Base-by-base conservation (phyloP, 2,329 filamentous ascomycete species). In the Penicillium expansum region DNA sequence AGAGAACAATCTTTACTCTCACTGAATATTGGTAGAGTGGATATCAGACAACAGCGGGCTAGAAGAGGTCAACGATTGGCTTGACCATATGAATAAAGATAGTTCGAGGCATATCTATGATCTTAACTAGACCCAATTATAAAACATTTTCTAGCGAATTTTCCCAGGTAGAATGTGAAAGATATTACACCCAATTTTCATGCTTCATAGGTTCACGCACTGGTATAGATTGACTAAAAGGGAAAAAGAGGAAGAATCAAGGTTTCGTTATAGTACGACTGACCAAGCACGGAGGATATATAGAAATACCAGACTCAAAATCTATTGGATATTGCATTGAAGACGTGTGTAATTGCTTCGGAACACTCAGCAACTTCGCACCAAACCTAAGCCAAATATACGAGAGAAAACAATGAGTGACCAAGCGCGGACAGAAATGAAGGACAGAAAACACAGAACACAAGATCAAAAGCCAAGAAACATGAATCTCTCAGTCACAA, bases 401-500 rank as follows among this genome's bases (percentile, higher is more conserved):
- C 2, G 20, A 4, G 39, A 27, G 8, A 27, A 27, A 2, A 33
- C 16, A 38, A 38, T 9, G 37, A 47, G 37, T 16, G 24, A n/a
- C 29, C 33, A 39, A 32, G 10, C 10, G 2, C 9, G 32, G 44
- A 38, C 11, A 27, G 14, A 33, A 41, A 39, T 8, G 18, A 45
- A 52, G 16, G 13, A 18, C 32, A 18, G 13, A 29, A 30, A n/a
- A 3, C 5, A 27, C 7, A 18, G 6, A 11, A 14, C n/a, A 30
- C 30, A 29, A 48, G 2, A 22, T 16, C 13, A 22, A 33, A 48
- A 48, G 10, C 24, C 9, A 44, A 33, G 4, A 44, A 3, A 16
- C 1, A 20, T 42, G 1, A 13, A 16, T 9, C n/a, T 27, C 48
- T 52, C 58, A 68, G 44, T 68, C 65, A 43, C 67, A 61, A 55